phyloP scores from a whole-genome alignment of 345 rosid species.

The Citrus glauca region DNA sequence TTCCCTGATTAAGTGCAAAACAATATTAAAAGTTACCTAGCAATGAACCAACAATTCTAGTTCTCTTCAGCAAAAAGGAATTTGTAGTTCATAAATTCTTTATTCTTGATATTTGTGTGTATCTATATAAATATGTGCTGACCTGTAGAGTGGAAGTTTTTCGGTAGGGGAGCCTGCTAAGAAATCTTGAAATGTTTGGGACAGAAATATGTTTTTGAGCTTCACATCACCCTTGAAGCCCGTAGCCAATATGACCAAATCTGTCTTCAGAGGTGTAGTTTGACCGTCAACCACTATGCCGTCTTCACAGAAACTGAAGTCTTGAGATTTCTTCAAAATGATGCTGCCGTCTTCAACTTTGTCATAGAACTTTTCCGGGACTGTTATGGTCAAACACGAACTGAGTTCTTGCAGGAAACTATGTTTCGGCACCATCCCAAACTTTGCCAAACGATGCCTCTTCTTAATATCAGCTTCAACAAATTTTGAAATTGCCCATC shows the following conservation, averaged over 20 bases:
- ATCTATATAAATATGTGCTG: background rate
- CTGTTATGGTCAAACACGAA: conserved; percentile 23
- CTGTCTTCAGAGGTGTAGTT: conserved; percentile 17
- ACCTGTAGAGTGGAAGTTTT: conserved; percentile 44
- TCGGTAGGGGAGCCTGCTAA: conserved; percentile 22
- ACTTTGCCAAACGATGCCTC: conserved; percentile 31
- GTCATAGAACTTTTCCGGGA: conserved; percentile 34
- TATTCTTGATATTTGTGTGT: background rate
- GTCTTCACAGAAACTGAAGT: conserved; percentile 23
- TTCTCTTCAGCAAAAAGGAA: background rate
- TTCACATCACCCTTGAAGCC: conserved; percentile 39
- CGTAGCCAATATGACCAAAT: conserved; percentile 35
- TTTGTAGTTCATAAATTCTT: background rate
- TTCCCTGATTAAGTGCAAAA: conserved; percentile 24
- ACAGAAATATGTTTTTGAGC: conserved; percentile 30
- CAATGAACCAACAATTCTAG: background rate
- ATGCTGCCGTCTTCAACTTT: conserved; percentile 44
- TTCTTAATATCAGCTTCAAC: conserved; percentile 31
- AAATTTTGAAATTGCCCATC: conserved; percentile 34
- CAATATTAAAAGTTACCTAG: background rate
- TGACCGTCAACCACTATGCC: conserved; percentile 28
- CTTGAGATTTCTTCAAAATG: conserved; percentile 28
- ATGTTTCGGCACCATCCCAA: conserved; percentile 42
- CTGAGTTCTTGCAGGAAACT: conserved; percentile 33
- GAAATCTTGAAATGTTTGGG: conserved; percentile 22